Conservation (phyloP, 345 rosid genomes). For the Eucalyptus cladocalyx region DNA sequence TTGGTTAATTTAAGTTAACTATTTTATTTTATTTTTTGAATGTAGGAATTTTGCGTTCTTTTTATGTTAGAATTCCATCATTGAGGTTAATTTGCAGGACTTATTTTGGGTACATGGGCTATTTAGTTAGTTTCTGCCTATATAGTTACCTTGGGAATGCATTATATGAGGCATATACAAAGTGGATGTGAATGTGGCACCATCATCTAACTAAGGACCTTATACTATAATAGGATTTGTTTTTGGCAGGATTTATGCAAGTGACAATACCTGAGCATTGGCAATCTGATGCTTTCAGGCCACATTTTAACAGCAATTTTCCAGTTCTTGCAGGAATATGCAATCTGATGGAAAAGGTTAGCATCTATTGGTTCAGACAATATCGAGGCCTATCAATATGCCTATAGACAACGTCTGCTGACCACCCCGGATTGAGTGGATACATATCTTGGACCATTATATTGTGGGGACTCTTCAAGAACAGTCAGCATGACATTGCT, state of each 20-base stretch:
- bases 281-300: background rate
- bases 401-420: constrained; percentile 62
- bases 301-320: constrained; percentile 39
- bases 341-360: constrained; percentile 81
- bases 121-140: background rate
- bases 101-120: background rate
- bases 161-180: background rate
- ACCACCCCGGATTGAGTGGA: constrained; percentile 70
- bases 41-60: background rate
- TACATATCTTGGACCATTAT: constrained; percentile 83
- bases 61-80: background rate
- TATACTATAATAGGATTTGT: background rate
- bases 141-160: background rate
- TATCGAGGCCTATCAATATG: constrained; percentile 90
- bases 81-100: background rate
- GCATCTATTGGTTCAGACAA: constrained; percentile 87
- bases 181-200: background rate
- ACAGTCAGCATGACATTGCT: constrained; percentile 70
- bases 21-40: background rate
- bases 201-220: background rate
- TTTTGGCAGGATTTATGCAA: background rate
- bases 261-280: background rate
- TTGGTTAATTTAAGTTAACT: background rate
- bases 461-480: constrained; percentile 89
- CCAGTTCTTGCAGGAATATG: constrained; percentile 41